Conservation (phyloP, 2,329 filamentous ascomycete genomes). For the Fusarium burgessii region DNA sequence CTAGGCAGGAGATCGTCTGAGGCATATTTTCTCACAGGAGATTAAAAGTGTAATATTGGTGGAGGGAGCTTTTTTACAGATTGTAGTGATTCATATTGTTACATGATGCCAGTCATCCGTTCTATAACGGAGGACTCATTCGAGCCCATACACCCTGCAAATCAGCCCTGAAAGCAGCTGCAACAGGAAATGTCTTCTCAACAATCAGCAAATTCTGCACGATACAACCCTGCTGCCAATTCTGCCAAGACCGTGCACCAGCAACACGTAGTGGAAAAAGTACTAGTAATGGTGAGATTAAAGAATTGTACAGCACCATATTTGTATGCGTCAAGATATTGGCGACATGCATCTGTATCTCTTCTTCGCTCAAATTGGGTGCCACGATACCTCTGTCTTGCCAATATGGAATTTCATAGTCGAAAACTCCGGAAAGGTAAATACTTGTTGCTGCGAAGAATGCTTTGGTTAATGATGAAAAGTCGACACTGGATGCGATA, state of each 20-base stretch:
- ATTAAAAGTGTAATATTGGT: neutral
- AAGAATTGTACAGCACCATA: constrained; percentile 30
- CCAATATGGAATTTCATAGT: constrained; percentile 52
- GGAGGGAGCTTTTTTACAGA: neutral
- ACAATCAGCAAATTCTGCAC: constrained; percentile 33
- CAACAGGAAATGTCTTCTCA: constrained; percentile 45
- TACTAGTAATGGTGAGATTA: constrained; percentile 49
- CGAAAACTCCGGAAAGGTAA: constrained; percentile 53
- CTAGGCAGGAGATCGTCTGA: neutral
- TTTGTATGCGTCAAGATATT: constrained; percentile 42
- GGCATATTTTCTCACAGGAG: neutral
- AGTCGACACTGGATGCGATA: neutral
- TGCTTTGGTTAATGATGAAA: constrained; percentile 37
- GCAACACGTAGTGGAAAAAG: constrained; percentile 53
- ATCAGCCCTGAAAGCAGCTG: constrained; percentile 41
- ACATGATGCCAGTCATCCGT: no score
- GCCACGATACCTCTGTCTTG: constrained; percentile 34
- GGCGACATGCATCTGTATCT: constrained; percentile 42
- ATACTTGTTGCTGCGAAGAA: constrained; percentile 52
- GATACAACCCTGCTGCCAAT: constrained; percentile 42
- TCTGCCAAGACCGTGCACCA: constrained; percentile 46
- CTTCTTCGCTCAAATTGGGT: constrained; percentile 35
- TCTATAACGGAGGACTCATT: neutral
- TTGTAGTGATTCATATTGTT: neutral
- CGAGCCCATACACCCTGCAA: constrained; percentile 39